Evolutionary conservation across 495 filamentous ascomycete genomes (phyloP), one percentile per base, ranked within the genome.

Genomic region (Aspergillus incahuasiensis): DNA sequence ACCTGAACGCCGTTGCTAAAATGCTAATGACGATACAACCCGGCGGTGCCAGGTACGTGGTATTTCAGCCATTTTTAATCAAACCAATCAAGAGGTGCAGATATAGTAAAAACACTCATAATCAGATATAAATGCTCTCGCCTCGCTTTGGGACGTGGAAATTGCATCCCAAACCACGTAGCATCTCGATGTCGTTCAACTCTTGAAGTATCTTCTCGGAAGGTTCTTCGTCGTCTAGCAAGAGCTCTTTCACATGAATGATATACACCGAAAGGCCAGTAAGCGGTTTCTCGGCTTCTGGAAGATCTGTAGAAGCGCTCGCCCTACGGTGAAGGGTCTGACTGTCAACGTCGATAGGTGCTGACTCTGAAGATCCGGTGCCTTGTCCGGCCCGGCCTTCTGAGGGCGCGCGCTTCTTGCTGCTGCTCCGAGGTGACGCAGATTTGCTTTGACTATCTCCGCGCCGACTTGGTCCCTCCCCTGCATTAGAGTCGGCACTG

Each of bases 241-340:
- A 68, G 19, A 74, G 81, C 21, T 94, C 90, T 65, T 95, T 95
- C 56, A 92, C 79, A 62, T 95, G 90, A 25, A 92, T 95, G 38
- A 94, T 80, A 40, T 91, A 86, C 12, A 95, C 74, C 48, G 73
- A 74, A 18, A 88, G 53, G 0, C 81, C 82, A 19, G 65, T 60
- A 53, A 87, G 58, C 15, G 82, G 83, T 34, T 61, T 62, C 15
- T 53, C 50, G 1, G 32, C 47, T 21, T 47, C 21, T 1, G 13
- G 9, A 21, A 4, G 11, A 25, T 25, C 21, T 22, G 12, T 45
- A 18, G 51, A 50, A 19, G 41, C 13, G 6, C 62, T 56, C 3
- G 49, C 25, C 9, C 60, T 42, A 21, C 55, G 56, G 5, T 40
- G 51, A 34, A 60, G 34, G 3, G 35, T 58, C 13, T 59, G 56